These are phyloP conservation scores for Yamadazyma paraphyllophila DNA, from an alignment of 805 yeast species.

Conservation along the genomic window DNA sequence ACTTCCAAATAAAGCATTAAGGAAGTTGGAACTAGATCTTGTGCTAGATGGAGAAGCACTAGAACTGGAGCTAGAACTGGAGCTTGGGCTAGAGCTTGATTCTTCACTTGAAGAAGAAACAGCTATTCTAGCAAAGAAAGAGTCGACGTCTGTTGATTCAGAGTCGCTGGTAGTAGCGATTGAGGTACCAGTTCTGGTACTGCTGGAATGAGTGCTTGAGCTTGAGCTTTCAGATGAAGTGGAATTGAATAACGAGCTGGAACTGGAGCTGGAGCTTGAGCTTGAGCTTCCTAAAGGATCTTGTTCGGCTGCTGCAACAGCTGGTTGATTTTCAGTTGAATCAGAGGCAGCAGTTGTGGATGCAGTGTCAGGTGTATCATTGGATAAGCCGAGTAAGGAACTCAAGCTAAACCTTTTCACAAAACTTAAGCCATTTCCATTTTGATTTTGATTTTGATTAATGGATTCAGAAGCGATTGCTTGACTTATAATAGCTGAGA, in stretches of 20 bases:
- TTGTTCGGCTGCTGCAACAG: slow-evolving; percentile 4
- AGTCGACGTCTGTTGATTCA: slow-evolving; percentile 4
- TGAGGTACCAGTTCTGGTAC: slow-evolving; percentile 12
- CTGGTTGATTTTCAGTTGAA: slow-evolving; percentile 1
- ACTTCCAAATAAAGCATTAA: slow-evolving; percentile 7
- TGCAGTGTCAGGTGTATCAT: neutral
- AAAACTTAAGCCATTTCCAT: slow-evolving; percentile 7
- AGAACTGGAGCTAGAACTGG: slow-evolving; percentile 10
- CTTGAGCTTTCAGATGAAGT: slow-evolving; percentile 4
- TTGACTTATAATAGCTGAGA: slow-evolving; percentile 22
- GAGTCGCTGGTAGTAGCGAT: slow-evolving; percentile 10
- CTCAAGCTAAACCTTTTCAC: slow-evolving; percentile 16
- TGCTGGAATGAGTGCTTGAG: slow-evolving; percentile 13
- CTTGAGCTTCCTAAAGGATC: neutral
- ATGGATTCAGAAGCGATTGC: slow-evolving; percentile 12
- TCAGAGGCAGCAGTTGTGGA: neutral
- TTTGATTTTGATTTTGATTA: neutral
- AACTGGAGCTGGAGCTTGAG: slow-evolving; percentile 14
- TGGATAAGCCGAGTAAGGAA: slow-evolving; percentile 3
- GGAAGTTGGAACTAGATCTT: slow-evolving; percentile 3
- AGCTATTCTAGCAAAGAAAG: slow-evolving; percentile 9
- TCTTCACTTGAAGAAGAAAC: neutral
- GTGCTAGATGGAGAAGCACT: slow-evolving; percentile 1
- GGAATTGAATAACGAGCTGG: neutral
- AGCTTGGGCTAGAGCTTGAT: slow-evolving; percentile 15